A percentile compares a stretch with the other conserved stretches of the same genome.
phyloP scores from a whole-genome alignment of 2,329 filamentous ascomycete species.

The Scorias spongiosa region DNA sequence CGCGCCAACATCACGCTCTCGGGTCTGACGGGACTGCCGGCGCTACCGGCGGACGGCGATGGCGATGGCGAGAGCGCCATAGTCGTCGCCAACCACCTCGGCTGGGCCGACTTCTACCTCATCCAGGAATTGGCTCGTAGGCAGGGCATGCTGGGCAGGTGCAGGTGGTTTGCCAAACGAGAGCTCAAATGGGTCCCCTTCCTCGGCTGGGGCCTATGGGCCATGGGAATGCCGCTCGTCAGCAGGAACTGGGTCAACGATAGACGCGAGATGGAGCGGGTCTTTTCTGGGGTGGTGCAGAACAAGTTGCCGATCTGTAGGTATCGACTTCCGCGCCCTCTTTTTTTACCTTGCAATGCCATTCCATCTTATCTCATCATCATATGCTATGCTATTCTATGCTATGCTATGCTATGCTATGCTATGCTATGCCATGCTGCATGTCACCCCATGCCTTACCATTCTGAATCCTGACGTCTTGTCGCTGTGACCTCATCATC shows the following conservation, averaged over 20 bases:
- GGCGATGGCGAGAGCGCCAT: conserved; percentile 41
- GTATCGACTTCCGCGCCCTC: conserved; percentile 10
- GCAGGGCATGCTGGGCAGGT: conserved; percentile 44
- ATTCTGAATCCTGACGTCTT: too few species aligned
- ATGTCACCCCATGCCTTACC: too few species aligned
- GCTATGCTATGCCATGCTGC: too few species aligned
- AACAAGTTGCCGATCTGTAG: conserved; percentile 43
- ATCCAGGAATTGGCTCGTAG: conserved; percentile 42
- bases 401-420: too few species aligned
- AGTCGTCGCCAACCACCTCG: conserved; percentile 45
- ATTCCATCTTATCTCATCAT: too few species aligned
- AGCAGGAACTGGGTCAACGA: conserved; percentile 45
- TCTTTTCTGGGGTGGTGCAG: conserved; percentile 40
- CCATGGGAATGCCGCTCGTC: conserved; percentile 49
- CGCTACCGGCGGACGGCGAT: neutral
- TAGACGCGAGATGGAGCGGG: conserved; percentile 38
- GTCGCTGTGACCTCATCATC: too few species aligned
- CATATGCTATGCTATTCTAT: too few species aligned
- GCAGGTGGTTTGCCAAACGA: conserved; percentile 47
- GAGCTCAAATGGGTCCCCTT: conserved; percentile 45
- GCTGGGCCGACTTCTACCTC: conserved; percentile 50
- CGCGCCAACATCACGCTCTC: conserved; percentile 38
- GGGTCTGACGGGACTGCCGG: conserved; percentile 34
- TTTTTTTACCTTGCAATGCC: neutral
- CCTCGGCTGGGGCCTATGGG: conserved; percentile 49